phyloP scores from a whole-genome alignment of 1,284 basidiomycete species.

The Irpex rosettiformis region DNA sequence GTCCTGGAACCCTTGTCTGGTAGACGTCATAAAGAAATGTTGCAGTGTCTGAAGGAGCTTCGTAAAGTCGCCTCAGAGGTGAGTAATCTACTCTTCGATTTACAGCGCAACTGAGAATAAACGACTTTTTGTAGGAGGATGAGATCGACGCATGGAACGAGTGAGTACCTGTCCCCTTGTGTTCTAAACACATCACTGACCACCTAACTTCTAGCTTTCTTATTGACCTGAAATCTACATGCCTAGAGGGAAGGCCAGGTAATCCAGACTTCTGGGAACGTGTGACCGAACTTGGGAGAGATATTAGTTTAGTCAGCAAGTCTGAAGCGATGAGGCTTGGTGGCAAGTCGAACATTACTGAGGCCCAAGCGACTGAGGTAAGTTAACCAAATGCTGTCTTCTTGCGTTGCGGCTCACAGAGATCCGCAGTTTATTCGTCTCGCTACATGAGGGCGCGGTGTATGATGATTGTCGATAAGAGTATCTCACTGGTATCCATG shows the following conservation, averaged over 20 bases:
- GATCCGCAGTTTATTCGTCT: background rate
- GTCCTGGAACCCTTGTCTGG: conserved; percentile 66
- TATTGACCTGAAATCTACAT: conserved; percentile 50
- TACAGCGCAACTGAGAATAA: background rate
- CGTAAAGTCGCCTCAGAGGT: conserved; percentile 65
- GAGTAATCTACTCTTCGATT: conserved; percentile 18
- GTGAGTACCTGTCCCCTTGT: conserved; percentile 38
- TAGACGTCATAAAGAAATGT: conserved; percentile 61
- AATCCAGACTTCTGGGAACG: conserved; percentile 65
- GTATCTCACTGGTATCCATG: background rate
- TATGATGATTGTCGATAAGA: background rate
- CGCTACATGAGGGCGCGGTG: background rate
- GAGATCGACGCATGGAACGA: conserved; percentile 77
- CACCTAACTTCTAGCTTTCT: conserved; percentile 52
- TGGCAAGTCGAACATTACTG: conserved; percentile 51
- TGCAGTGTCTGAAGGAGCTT: conserved; percentile 69
- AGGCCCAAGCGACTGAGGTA: conserved; percentile 29
- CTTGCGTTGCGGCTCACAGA: background rate
- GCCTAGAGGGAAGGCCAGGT: conserved; percentile 45
- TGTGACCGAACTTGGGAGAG: conserved; percentile 46
- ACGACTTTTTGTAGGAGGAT: conserved; percentile 51
- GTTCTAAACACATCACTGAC: background rate
- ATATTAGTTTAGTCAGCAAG: conserved; percentile 59
- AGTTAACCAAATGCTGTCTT: conserved; percentile 2
- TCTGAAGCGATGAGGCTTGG: conserved; percentile 57